Evolutionary conservation across 352 stramenopile genomes (phyloP).

Genomic region (Pythium dissotocum): DNA sequence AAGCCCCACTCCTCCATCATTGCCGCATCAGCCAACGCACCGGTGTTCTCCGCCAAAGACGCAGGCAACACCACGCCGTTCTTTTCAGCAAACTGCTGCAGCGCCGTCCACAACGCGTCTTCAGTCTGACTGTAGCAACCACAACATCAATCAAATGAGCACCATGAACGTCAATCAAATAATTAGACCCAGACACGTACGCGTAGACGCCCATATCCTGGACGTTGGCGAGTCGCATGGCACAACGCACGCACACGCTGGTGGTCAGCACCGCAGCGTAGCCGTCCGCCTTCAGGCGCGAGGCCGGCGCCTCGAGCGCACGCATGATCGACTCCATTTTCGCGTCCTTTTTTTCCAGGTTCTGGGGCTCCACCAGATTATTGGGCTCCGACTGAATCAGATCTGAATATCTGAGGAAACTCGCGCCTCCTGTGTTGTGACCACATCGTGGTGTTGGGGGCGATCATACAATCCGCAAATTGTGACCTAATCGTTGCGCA

Average conservation of each 20-base stretch:
- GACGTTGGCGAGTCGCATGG: conserved; percentile 58
- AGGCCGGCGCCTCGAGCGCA: conserved; percentile 9
- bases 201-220: conserved; percentile 49
- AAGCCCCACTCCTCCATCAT: not conserved
- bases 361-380: conserved; percentile 4
- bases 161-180: not conserved
- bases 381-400: conserved; percentile 9
- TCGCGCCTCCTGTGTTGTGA: not conserved
- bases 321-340: conserved; percentile 7
- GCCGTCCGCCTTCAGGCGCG: conserved; percentile 39
- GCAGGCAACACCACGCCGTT: conserved; percentile 21
- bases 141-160: not conserved
- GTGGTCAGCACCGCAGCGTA: conserved; percentile 27
- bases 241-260: conserved; percentile 67
- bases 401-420: conserved; percentile 17
- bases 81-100: conserved; percentile 14
- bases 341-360: not conserved
- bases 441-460: conserved; percentile 1
- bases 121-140: conserved; percentile 20
- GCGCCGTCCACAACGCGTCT: conserved; percentile 7
- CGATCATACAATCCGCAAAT: conserved; percentile 7
- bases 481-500: conserved; percentile 27
- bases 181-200: conserved; percentile 33
- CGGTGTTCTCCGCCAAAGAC: not conserved
- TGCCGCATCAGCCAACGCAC: conserved; percentile 4